A percentile compares a stretch with the other conserved stretches of the same genome.
These are phyloP conservation scores for Nymphaea colorata DNA, from an alignment of 164 flowering plant species.

Conservation along the genomic window DNA sequence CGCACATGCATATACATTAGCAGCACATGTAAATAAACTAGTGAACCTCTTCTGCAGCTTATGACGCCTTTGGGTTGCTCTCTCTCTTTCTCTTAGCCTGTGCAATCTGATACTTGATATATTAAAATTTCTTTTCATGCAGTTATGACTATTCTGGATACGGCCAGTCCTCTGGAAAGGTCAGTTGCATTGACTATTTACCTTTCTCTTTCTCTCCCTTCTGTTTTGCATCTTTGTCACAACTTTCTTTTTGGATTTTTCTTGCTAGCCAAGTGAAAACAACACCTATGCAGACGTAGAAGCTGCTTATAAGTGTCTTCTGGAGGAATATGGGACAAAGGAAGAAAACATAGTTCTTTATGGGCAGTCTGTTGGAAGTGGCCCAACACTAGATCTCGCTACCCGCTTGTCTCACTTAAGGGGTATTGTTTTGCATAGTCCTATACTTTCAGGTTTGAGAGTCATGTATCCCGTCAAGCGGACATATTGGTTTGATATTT, in stretches of 20 bases:
- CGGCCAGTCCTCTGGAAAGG: slow-evolving; percentile 91
- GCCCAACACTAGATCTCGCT: slow-evolving; percentile 83
- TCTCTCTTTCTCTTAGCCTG: too few species aligned
- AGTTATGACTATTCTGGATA: slow-evolving; percentile 95
- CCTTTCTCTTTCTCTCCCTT: background rate
- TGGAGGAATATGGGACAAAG: slow-evolving; percentile 73
- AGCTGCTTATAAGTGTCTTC: slow-evolving; percentile 83
- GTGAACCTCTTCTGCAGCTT: too few species aligned
- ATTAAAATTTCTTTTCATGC: slow-evolving; percentile 11
- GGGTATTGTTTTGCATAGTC: slow-evolving; percentile 85
- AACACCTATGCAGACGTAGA: slow-evolving; percentile 92
- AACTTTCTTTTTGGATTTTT: background rate
- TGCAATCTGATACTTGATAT: too few species aligned
- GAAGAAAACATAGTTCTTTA: slow-evolving; percentile 80
- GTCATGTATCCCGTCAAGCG: slow-evolving; percentile 95
- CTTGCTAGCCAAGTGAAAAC: slow-evolving; percentile 77
- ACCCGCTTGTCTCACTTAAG: slow-evolving; percentile 58
- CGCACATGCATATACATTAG: too few species aligned
- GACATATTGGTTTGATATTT: slow-evolving; percentile 91
- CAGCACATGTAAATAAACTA: too few species aligned
- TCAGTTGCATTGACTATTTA: slow-evolving; percentile 14
- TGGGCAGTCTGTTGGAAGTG: slow-evolving; percentile 96
- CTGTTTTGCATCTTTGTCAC: background rate
- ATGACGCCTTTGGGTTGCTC: too few species aligned
- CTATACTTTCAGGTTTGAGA: slow-evolving; percentile 86